Conservation (phyloP, 805 yeast genomes). For the Wickerhamomyces alni region DNA sequence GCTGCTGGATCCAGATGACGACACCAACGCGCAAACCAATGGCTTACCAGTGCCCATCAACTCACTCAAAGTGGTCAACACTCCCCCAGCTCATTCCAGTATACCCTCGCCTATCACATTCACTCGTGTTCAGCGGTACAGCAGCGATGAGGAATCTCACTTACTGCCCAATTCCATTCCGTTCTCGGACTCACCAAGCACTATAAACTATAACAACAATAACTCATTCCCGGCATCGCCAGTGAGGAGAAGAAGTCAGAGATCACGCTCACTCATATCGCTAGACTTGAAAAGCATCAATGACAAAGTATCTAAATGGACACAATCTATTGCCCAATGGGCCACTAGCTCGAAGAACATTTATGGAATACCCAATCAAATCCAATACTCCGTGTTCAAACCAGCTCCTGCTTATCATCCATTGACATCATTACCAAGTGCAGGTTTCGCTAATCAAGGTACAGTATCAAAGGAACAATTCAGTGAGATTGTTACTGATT, state of each 20-base stretch:
- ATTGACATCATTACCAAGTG: constrained; percentile 22
- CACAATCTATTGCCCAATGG: constrained; percentile 22
- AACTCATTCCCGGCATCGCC: background rate
- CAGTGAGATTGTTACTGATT: constrained; percentile 34
- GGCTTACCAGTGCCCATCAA: background rate
- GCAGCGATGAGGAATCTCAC: constrained; percentile 5
- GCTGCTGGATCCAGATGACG: constrained; percentile 3
- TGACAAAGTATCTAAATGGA: constrained; percentile 23
- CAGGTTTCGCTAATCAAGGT: constrained; percentile 23
- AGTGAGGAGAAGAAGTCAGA: constrained; percentile 1
- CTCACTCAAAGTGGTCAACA: constrained; percentile 4
- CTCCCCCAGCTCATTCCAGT: constrained; percentile 8
- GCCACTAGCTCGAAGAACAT: constrained; percentile 12
- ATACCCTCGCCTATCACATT: no score
- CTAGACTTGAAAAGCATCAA: constrained; percentile 17
- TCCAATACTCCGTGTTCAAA: constrained; percentile 51
- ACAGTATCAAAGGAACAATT: constrained; percentile 27
- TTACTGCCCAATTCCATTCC: constrained; percentile 1
- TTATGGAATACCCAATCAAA: constrained; percentile 31
- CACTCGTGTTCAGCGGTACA: no score
- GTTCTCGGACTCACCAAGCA: background rate
- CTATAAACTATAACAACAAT: background rate
- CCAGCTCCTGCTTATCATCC: constrained; percentile 29
- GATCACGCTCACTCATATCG: constrained; percentile 20
- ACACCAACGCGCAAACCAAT: no score